Percentiles rank a stretch among this genome's conserved stretches.
Evolutionary conservation across 768 basidiomycete species (phyloP).

Genomic region (Lactarius deliciosus): DNA sequence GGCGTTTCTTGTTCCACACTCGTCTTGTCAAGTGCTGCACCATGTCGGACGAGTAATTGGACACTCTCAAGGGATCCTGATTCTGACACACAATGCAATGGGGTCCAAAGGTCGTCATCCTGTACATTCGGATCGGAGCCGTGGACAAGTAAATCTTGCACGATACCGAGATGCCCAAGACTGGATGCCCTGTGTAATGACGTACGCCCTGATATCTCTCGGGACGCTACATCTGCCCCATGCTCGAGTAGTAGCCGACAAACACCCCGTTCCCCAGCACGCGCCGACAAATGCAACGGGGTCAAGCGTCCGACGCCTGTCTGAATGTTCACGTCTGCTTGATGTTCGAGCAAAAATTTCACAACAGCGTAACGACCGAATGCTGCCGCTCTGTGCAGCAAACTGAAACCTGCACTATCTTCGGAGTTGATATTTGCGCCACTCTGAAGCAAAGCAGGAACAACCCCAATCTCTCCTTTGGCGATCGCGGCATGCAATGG

Average conservation of each 20-base stretch:
- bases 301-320: background rate
- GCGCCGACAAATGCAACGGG: background rate
- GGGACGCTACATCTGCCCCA: background rate
- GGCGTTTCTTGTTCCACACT: background rate
- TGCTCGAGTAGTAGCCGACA: background rate
- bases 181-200: too few relatives aligned
- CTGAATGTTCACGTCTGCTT: background rate
- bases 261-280: background rate
- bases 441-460: background rate
- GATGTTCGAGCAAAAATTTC: background rate
- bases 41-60: too few relatives aligned
- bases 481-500: background rate
- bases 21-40: background rate
- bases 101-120: too few relatives aligned
- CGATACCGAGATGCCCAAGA: too few relatives aligned
- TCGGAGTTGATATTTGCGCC: conserved; percentile 2
- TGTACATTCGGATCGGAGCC: too few relatives aligned
- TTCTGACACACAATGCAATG: too few relatives aligned
- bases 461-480: background rate
- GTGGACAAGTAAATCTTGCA: too few relatives aligned
- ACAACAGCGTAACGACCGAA: background rate
- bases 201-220: too few relatives aligned
- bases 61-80: too few relatives aligned
- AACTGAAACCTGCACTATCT: background rate
- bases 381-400: background rate